These are phyloP conservation scores for Schwanniomyces vanrijiae DNA, from an alignment of 805 yeast species.

Conservation along the genomic window DNA sequence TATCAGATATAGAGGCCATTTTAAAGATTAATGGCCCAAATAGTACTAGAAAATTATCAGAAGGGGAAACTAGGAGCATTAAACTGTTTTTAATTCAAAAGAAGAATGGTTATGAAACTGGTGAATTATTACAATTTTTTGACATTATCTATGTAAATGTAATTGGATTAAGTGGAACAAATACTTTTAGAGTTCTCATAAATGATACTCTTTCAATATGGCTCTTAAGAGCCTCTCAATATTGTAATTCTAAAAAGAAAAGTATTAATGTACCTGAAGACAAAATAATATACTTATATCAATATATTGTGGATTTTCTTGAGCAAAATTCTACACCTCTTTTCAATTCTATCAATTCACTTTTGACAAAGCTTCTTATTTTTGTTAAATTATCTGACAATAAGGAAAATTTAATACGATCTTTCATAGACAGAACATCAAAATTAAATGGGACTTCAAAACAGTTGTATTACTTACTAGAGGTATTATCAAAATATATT, in stretches of 20 bases:
- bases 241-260: conserved; percentile 4
- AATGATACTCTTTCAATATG: conserved; percentile 68
- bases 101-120: neutral
- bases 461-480: conserved; percentile 62
- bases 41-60: neutral
- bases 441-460: conserved; percentile 33
- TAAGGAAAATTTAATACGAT: conserved; percentile 28
- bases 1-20: neutral
- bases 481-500: conserved; percentile 50
- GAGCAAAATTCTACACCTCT: conserved; percentile 69
- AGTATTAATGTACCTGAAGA: neutral
- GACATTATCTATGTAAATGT: neutral
- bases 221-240: conserved; percentile 56
- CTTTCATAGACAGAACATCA: conserved; percentile 6
- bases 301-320: conserved; percentile 66
- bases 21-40: neutral
- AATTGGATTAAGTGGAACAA: neutral
- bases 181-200: conserved; percentile 34
- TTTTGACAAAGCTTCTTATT: conserved; percentile 53
- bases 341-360: conserved; percentile 63
- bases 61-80: neutral
- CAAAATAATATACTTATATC: conserved; percentile 23
- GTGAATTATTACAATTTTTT: neutral
- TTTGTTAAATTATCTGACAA: conserved; percentile 26
- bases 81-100: neutral